These are phyloP conservation scores for Phytophthora crassamura DNA, from an alignment of 352 stramenopile species.

Conservation along the genomic window DNA sequence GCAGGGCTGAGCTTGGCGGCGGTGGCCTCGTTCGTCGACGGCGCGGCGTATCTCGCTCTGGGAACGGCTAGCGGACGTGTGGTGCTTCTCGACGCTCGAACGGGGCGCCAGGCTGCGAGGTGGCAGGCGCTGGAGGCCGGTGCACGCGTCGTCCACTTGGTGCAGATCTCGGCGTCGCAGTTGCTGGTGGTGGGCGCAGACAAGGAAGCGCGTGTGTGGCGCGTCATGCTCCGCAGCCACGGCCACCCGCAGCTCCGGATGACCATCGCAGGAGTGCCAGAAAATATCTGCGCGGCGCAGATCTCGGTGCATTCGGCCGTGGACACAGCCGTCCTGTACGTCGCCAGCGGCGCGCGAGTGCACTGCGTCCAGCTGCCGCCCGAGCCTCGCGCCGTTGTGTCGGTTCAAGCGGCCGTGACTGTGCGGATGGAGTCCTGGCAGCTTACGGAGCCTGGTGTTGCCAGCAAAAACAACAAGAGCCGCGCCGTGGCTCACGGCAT, in stretches of 20 bases:
- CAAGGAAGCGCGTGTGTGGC: slow-evolving; percentile 74
- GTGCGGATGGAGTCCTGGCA: slow-evolving; percentile 60
- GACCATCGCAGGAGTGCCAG: slow-evolving; percentile 61
- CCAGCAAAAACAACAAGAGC: slow-evolving; percentile 53
- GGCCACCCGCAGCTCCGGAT: slow-evolving; percentile 47
- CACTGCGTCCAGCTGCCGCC: slow-evolving; percentile 47
- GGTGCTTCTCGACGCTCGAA: slow-evolving; percentile 62
- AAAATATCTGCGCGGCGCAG: slow-evolving; percentile 53
- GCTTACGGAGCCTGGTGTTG: slow-evolving; percentile 44
- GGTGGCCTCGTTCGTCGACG: slow-evolving; percentile 44
- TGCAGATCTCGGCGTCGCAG: slow-evolving; percentile 62
- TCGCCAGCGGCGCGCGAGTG: slow-evolving; percentile 48
- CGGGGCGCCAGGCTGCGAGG: slow-evolving; percentile 45
- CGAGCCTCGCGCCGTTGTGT: slow-evolving; percentile 37
- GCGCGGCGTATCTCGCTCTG: slow-evolving; percentile 41
- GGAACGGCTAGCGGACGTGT: slow-evolving; percentile 52
- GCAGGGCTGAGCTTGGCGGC: slow-evolving; percentile 39
- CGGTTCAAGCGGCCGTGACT: slow-evolving; percentile 9
- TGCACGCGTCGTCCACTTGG: slow-evolving; percentile 52
- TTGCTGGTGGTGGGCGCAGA: slow-evolving; percentile 70
- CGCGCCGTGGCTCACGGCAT: slow-evolving; percentile 50
- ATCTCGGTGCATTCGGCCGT: slow-evolving; percentile 57
- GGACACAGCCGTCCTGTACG: slow-evolving; percentile 55
- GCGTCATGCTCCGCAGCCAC: slow-evolving; percentile 43
- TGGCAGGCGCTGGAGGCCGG: slow-evolving; percentile 67